These are phyloP conservation scores for Calonectria pseudoreteaudii DNA, from an alignment of 2,329 filamentous ascomycete species.

Conservation along the genomic window DNA sequence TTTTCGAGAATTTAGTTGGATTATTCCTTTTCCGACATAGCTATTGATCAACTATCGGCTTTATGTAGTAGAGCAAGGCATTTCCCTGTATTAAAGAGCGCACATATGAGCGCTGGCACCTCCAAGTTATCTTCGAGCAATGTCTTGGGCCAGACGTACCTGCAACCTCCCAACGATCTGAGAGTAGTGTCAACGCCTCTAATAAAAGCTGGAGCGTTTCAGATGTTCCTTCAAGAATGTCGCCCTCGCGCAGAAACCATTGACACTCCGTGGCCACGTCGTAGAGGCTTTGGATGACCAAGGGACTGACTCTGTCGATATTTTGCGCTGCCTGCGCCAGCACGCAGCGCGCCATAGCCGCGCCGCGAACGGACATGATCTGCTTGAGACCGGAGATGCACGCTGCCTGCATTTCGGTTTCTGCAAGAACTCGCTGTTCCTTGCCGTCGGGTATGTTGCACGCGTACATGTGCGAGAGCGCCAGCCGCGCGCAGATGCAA, in stretches of 20 bases:
- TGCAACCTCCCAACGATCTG: constrained; percentile 7
- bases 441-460: constrained; percentile 9
- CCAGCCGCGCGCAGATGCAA: neutral
- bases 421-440: neutral
- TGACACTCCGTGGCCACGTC: constrained; percentile 13
- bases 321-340: neutral
- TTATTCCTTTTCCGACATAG: neutral
- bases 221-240: neutral
- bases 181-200: constrained; percentile 2
- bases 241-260: constrained; percentile 14
- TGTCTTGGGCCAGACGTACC: neutral
- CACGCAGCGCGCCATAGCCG: neutral
- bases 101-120: neutral
- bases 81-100: neutral
- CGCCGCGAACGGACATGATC: neutral
- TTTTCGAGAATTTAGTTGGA: neutral
- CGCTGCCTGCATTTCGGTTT: constrained; percentile 5
- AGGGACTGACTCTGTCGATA: neutral
- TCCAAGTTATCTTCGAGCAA: neutral
- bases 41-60: neutral
- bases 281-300: constrained; percentile 4
- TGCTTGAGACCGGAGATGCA: constrained; percentile 8
- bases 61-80: neutral
- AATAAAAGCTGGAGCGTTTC: neutral
- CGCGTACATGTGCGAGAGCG: neutral